Base-by-base conservation (phyloP, 2,329 filamentous ascomycete genomes). In the Mariannaea elegans region DNA sequence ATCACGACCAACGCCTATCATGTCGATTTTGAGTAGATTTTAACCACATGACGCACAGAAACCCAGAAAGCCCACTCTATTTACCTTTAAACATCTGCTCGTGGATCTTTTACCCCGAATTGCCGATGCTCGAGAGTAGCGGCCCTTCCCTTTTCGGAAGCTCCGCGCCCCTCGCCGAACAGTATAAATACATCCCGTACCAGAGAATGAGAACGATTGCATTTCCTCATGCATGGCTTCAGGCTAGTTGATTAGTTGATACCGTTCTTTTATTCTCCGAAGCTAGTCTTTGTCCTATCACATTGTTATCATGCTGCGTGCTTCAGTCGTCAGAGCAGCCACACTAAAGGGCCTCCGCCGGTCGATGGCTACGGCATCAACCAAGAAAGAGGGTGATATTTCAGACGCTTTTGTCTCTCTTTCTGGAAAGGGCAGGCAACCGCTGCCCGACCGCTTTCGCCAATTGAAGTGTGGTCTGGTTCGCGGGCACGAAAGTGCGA, bases 321-420 rank as follows among this genome's bases (percentile, higher is more conserved):
- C 61, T 47, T 65, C 67, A 5, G 44, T 62, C 8, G 59, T 59
- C 19, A 67, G 49, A 50, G 52, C 51, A 19, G 49, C 52, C 23
- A 12, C 60, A 12, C 56, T 52, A 19, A 45, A 29, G 39, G 54
- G 55, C 55, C 31, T 70, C 21, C 47, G 55, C 45, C 62, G 69
- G 32, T 47, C 34, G 34, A 62, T 70, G 58, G 38, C 45, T 3
- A 54, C 66, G 9, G 62, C 59, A 18, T 50, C 64, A 9, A 16
- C 65, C 12, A 87, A 86, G 65, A 80, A 82, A 36, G 84, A 86
- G 64, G 87, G 87, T 3, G 82, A 88, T 63, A 89, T 90, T 31
- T 87, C 86, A 0, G 85, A 87, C 50, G 77, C 85, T 1, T 90
- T 90, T 57, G 81, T 82, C 0, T 89, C 87, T 0, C 75, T 90